A percentile compares a stretch with the other conserved stretches of the same genome.
phyloP scores from a whole-genome alignment of 345 rosid genomes.

The Eucalyptus marginata region DNA sequence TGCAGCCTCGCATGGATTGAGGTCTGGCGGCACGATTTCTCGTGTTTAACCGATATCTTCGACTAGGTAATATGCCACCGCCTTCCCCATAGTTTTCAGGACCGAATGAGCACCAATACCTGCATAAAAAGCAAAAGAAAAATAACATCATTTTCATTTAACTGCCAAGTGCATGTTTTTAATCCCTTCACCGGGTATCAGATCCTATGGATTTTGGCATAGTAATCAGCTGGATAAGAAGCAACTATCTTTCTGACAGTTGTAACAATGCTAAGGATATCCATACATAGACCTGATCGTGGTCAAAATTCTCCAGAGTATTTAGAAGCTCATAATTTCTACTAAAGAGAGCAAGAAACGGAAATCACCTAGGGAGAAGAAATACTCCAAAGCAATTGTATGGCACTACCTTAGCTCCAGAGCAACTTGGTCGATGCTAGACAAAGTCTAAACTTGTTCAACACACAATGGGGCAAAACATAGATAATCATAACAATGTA shows the following conservation, averaged over 20 bases:
- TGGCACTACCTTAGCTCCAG: not conserved
- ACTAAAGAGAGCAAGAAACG: not conserved
- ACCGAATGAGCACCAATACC: conserved; percentile 98
- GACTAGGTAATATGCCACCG: conserved; percentile 75
- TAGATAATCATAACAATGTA: not conserved
- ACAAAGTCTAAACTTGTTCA: not conserved
- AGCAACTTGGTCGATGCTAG: not conserved
- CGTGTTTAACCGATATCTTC: conserved; percentile 78
- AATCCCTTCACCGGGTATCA: not conserved
- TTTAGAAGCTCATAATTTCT: not conserved
- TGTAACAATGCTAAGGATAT: not conserved
- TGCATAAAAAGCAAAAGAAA: not conserved
- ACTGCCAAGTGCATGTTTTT: not conserved
- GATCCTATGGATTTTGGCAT: not conserved
- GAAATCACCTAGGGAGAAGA: not conserved
- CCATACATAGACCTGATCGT: not conserved
- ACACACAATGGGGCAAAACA: not conserved
- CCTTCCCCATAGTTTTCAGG: conserved; percentile 99
- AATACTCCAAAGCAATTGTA: not conserved
- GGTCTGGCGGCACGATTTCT: conserved; percentile 85
- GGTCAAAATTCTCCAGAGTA: not conserved
- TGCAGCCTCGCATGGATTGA: conserved; percentile 97
- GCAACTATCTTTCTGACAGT: not conserved
- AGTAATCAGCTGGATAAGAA: not conserved
- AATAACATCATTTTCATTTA: not conserved